Percentiles rank a stretch among this genome's conserved stretches.
Evolutionary conservation across 495 filamentous ascomycete genomes (phyloP).

Genomic region (Aspergillus avenaceus): DNA sequence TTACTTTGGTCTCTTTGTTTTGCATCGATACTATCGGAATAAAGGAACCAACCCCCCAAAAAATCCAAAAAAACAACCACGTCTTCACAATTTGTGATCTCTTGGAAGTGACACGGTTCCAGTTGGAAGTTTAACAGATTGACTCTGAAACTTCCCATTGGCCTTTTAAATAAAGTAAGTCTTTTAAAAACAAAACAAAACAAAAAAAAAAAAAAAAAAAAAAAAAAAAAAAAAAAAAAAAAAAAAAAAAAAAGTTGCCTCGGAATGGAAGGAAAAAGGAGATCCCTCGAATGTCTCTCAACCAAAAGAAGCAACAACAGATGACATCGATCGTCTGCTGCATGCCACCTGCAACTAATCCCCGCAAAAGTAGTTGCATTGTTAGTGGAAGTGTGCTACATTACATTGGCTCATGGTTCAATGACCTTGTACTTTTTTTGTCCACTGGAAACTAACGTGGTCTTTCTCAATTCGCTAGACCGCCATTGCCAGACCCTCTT

Average conservation of each 20-base stretch:
- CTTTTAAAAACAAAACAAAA: no score
- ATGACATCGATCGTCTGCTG: neutral
- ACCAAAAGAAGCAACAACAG: neutral
- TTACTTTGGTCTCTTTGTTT: neutral
- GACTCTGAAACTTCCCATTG: no score
- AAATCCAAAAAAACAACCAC: neutral
- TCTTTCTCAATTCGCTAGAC: constrained; percentile 10
- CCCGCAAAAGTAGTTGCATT: neutral
- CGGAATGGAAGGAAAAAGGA: constrained; percentile 10
- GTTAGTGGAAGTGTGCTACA: neutral
- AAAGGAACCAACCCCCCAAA: no score
- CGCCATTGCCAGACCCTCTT: neutral
- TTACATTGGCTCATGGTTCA: neutral
- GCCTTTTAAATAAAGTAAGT: no score
- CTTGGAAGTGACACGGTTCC: neutral
- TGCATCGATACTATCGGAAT: neutral
- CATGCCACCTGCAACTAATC: neutral
- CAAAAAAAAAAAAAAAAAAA: no score
- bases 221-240: no score
- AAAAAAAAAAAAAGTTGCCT: no score
- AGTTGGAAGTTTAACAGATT: no score
- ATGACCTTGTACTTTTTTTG: constrained; percentile 1
- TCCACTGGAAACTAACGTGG: constrained; percentile 11
- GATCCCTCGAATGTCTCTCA: constrained; percentile 3
- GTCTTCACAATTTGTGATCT: neutral